phyloP scores from a whole-genome alignment of 2,329 filamentous ascomycete genomes.

The Arachnopeziza araneosa region DNA sequence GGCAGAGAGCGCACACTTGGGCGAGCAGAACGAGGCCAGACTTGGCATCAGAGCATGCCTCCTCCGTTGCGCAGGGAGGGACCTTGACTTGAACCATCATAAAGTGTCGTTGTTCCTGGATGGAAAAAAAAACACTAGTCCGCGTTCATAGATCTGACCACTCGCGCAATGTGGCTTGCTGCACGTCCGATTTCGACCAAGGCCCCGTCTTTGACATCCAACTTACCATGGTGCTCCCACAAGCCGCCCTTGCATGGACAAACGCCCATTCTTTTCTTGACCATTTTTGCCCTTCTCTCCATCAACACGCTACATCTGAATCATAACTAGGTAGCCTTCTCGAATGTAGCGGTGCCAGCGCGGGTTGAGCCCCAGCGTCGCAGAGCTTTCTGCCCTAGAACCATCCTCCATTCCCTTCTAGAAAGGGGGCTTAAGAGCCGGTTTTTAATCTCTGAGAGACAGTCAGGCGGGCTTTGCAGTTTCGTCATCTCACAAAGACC shows the following conservation, averaged over 20 bases:
- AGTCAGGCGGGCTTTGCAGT: neutral
- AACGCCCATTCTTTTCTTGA: no score
- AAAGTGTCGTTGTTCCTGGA: neutral
- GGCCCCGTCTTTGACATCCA: neutral
- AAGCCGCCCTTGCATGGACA: no score
- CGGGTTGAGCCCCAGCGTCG: neutral
- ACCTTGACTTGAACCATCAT: neutral
- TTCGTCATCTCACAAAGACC: neutral
- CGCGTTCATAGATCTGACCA: neutral
- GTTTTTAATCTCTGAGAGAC: neutral
- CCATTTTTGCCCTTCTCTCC: no score
- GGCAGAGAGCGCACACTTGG: neutral
- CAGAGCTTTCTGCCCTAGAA: neutral
- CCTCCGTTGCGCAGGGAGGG: neutral
- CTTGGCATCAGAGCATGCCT: neutral
- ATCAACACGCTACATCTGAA: neutral
- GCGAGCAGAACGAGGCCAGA: neutral
- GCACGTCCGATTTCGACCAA: neutral
- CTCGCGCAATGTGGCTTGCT: neutral
- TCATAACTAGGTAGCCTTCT: neutral
- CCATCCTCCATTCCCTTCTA: neutral
- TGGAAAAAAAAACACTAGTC: no score
- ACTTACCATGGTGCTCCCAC: neutral
- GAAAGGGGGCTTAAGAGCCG: neutral
- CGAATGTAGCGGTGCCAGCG: neutral